Conservation (phyloP, 345 rosid genomes). For the Gossypium anomalum region DNA sequence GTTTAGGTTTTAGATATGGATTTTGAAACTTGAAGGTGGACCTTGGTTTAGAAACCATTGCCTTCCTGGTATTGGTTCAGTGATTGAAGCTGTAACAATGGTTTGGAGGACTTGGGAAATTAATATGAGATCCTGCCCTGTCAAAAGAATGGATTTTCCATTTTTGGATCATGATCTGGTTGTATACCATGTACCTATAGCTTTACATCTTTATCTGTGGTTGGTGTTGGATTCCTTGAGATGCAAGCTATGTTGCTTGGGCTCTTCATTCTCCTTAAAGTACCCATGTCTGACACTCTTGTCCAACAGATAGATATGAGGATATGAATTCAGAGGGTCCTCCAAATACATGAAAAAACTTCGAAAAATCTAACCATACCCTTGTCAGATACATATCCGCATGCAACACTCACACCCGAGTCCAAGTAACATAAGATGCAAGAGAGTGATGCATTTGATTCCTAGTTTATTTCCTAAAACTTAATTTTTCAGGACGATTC, state of each 20-base stretch:
- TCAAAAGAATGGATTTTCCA: too few relatives aligned
- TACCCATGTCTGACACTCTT: too few relatives aligned
- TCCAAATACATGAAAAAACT: too few relatives aligned
- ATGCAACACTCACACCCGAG: too few relatives aligned
- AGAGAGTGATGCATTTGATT: background rate
- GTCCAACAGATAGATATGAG: too few relatives aligned
- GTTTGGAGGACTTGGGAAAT: background rate
- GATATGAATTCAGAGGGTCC: too few relatives aligned
- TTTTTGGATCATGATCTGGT: too few relatives aligned
- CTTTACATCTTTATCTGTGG: background rate
- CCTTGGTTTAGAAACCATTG: background rate
- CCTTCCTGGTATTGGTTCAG: background rate
- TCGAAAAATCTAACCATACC: too few relatives aligned
- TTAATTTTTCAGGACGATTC: slow-evolving; percentile 70
- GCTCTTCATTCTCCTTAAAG: too few relatives aligned
- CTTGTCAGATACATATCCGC: too few relatives aligned
- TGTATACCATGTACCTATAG: background rate
- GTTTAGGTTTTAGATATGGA: background rate
- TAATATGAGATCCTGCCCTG: background rate
- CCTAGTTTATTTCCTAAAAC: background rate
- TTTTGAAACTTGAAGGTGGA: background rate
- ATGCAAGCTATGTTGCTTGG: too few relatives aligned
- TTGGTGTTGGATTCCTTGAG: background rate
- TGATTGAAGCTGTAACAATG: background rate
- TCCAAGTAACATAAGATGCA: background rate